Percentiles rank a stretch among this genome's conserved stretches.
phyloP scores from a whole-genome alignment of 1,284 basidiomycete genomes.

The Macrocystidia cucumis region DNA sequence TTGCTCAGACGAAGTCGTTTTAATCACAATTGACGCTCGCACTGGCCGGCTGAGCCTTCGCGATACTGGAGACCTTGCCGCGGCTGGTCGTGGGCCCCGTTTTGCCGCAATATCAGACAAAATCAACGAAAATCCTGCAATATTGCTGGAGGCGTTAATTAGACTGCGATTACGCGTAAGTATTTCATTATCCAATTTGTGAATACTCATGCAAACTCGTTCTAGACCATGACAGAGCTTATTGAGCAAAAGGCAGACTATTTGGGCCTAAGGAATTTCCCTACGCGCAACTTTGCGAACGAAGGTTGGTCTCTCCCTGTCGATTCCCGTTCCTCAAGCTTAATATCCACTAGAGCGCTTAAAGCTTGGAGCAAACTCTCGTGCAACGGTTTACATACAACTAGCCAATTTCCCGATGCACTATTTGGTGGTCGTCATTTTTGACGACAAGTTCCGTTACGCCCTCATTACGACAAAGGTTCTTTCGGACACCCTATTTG shows the following conservation, averaged over 20 bases:
- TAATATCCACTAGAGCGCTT: conserved; percentile 36
- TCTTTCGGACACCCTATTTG: conserved; percentile 42
- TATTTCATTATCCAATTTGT: conserved; percentile 5
- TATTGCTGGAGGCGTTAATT: conserved; percentile 44
- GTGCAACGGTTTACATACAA: conserved; percentile 59
- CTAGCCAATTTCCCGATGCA: conserved; percentile 62
- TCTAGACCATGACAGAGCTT: conserved; percentile 65
- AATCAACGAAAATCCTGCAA: conserved; percentile 56
- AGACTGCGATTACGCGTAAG: conserved; percentile 50
- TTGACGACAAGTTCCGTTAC: conserved; percentile 68
- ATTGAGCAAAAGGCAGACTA: conserved; percentile 72
- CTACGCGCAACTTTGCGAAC: conserved; percentile 54
- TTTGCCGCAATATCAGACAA: conserved; percentile 47
- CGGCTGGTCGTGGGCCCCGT: conserved; percentile 56
- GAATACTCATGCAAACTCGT: neutral
- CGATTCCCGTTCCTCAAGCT: conserved; percentile 1
- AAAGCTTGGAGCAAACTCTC: conserved; percentile 54
- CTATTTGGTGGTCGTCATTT: conserved; percentile 73
- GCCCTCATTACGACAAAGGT: conserved; percentile 62
- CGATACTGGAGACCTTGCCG: conserved; percentile 70
- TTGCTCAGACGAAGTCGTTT: conserved; percentile 65
- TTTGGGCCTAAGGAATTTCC: conserved; percentile 63
- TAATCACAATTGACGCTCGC: conserved; percentile 64
- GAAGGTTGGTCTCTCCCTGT: conserved; percentile 35
- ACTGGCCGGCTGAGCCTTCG: conserved; percentile 64